These are phyloP conservation scores for Poa annua DNA, from an alignment of 176 grass and related monocot species.

Conservation along the genomic window DNA sequence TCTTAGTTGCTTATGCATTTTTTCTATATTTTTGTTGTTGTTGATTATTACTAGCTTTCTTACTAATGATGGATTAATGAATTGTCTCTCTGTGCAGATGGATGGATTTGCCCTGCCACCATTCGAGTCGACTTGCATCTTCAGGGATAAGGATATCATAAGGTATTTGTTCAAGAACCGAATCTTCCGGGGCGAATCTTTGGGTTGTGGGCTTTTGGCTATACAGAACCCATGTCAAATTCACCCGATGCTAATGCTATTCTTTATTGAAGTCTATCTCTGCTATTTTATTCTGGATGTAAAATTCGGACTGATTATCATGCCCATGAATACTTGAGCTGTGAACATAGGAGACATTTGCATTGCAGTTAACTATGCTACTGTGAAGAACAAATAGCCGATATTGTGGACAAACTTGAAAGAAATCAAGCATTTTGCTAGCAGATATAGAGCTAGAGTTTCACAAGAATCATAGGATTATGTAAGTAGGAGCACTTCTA, in stretches of 20 bases:
- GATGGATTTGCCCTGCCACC: slow-evolving; percentile 74
- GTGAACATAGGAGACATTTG: background rate
- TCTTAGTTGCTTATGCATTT: background rate
- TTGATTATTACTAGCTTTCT: background rate
- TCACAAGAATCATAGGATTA: slow-evolving; percentile 21
- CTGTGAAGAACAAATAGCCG: background rate
- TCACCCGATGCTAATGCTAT: background rate
- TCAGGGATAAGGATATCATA: slow-evolving; percentile 81
- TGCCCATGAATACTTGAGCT: background rate
- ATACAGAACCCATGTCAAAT: background rate
- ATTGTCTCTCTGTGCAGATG: slow-evolving; percentile 61
- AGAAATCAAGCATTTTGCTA: background rate
- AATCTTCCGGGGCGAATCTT: slow-evolving; percentile 28
- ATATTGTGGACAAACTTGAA: background rate
- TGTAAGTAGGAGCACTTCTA: background rate
- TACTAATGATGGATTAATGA: slow-evolving; percentile 1
- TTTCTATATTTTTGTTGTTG: background rate
- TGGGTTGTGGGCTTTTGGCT: background rate
- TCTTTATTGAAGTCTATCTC: slow-evolving; percentile 9
- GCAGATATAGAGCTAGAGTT: slow-evolving; percentile 7
- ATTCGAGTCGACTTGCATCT: slow-evolving; percentile 72
- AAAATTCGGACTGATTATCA: background rate
- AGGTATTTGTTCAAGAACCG: slow-evolving; percentile 54
- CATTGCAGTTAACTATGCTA: background rate
- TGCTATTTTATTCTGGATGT: background rate